Base-by-base conservation (phyloP, 139 green algal genomes). In the Tetraselmis striata region DNA sequence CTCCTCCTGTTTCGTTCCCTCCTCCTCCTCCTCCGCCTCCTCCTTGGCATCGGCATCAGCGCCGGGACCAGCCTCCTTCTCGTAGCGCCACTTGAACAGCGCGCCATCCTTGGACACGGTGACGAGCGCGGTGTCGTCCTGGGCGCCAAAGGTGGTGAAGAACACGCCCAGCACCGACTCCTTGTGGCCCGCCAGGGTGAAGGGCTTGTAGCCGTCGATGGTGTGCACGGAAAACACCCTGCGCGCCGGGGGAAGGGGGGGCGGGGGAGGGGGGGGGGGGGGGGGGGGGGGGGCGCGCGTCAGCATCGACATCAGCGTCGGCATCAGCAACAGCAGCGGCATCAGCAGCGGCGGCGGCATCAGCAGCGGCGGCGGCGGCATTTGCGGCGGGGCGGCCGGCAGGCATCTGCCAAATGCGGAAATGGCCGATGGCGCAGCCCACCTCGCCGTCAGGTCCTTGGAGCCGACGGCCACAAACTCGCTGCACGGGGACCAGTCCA, bases 101-200 rank as follows among this genome's bases (percentile, higher is more conserved):
- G 94, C 94, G 25, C 96, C 96, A 85, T 99, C 96, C 0, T 84
- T 84, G 0, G 92, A 93, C 0, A 98, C 75, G 0, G 94, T 96
- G 88, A 94, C 94, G 31, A 96, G 85, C 24, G 83, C 80, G 11
- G 90, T 88, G 1, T 88, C 59, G 32, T 86, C 59, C 81, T 86
- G 45, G 29, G 31, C 59, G 29, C 78, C 79, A 0, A 78, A 76
- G 30, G 81, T 75, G 0, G 85, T 87, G 83, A 97, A 99, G 81
- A 95, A 95, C 1, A 95, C 91, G 1, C 82, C 92, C 1, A 95
- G 80, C 18, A 94, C 79, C 1, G 80, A 67, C 28, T 96, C 95
- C 79, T 90, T 91, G 88, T 99, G 96, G 0, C 95, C 96, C 22
- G 87, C 59, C 77, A 99, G 91, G 0, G 87, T 91, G 18, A 91